These are phyloP conservation scores for Neoascochyta sp. DNA, from an alignment of 2,329 filamentous ascomycete genomes.

Conservation along the genomic window DNA sequence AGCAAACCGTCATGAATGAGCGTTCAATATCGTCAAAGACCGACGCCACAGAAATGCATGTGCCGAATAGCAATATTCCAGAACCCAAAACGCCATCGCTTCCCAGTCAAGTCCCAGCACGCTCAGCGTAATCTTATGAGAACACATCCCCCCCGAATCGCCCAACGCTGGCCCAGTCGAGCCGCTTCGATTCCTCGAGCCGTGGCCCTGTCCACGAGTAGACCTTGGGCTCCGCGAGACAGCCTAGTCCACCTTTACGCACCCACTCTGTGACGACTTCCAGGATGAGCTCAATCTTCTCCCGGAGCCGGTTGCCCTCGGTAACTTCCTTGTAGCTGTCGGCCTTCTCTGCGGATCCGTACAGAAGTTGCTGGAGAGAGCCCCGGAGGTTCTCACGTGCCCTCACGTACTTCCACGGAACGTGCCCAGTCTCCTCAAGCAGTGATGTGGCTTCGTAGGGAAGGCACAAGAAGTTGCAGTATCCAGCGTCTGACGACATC, in stretches of 20 bases:
- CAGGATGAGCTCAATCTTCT: conserved; percentile 70
- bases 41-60: conserved; percentile 33
- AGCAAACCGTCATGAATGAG: conserved; percentile 26
- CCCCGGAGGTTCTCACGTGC: conserved; percentile 68
- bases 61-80: conserved; percentile 23
- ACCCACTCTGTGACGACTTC: conserved; percentile 69
- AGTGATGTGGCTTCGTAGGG: conserved; percentile 66
- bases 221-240: conserved; percentile 34
- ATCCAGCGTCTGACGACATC: conserved; percentile 67
- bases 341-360: conserved; percentile 49
- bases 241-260: conserved; percentile 63
- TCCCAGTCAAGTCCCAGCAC: conserved; percentile 12
- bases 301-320: conserved; percentile 67
- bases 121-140: conserved; percentile 20
- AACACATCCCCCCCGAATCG: conserved; percentile 46
- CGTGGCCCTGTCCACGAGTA: conserved; percentile 45
- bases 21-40: conserved; percentile 18
- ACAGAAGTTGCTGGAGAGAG: conserved; percentile 68
- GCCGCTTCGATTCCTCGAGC: conserved; percentile 43
- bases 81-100: conserved; percentile 31
- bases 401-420: conserved; percentile 64
- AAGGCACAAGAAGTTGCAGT: conserved; percentile 75
- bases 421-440: conserved; percentile 58
- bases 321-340: conserved; percentile 56
- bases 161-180: conserved; percentile 50